Conservation (phyloP, 306 rosid genomes). For the cucumber (Cucumis sativus) region Cucumber_9930_V3 NC_026657.2:11127001-11127500, state of each 20-base stretch:
- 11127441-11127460: too few relatives aligned
- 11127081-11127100: too few relatives aligned
- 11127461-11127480: neutral
- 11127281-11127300: too few relatives aligned
- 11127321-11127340: too few relatives aligned
- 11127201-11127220: neutral
- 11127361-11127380: too few relatives aligned
- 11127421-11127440: too few relatives aligned
- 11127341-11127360: too few relatives aligned
- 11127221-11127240: neutral
- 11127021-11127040: neutral
- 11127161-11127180: neutral
- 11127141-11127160: neutral
- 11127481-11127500: slow-evolving; percentile 1
- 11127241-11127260: neutral
- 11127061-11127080: too few relatives aligned
- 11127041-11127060: neutral
- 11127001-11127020: neutral
- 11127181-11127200: neutral
- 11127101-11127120: neutral
- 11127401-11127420: too few relatives aligned
- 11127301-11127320: too few relatives aligned
- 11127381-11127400: too few relatives aligned
- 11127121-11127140: neutral
- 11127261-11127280: neutral